phyloP scores from a whole-genome alignment of 305 asterid genomes.

The Solanum aculeatissimum region DNA sequence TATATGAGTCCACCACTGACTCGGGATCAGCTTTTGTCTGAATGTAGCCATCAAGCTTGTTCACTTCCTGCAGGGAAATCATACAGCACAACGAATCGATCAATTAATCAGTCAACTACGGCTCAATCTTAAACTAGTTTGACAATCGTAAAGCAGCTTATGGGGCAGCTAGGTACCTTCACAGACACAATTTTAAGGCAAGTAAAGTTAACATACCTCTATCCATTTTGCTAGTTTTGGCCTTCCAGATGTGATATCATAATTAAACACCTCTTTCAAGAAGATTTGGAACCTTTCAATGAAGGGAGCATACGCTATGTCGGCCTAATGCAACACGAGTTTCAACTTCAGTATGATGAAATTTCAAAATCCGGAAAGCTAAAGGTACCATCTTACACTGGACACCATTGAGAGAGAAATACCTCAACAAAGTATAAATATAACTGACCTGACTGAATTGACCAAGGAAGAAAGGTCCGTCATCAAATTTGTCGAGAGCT shows the following conservation, averaged over 20 bases:
- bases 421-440: background rate
- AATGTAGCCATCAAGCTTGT: constrained; percentile 46
- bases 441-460: constrained; percentile 59
- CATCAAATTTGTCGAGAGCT: constrained; percentile 50
- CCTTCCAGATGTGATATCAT: constrained; percentile 52
- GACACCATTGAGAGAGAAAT: background rate
- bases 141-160: background rate
- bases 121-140: background rate
- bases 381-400: background rate
- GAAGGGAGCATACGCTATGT: constrained; percentile 47
- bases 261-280: constrained; percentile 24
- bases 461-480: constrained; percentile 78
- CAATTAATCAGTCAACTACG: background rate
- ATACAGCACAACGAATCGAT: background rate
- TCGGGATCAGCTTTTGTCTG: constrained; percentile 34
- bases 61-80: constrained; percentile 32
- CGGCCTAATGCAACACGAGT: constrained; percentile 26
- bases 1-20: constrained; percentile 4
- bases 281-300: constrained; percentile 45
- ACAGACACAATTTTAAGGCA: background rate
- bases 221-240: constrained; percentile 57
- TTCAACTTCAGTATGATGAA: background rate
- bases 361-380: background rate
- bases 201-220: constrained; percentile 24
- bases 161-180: background rate